Evolutionary conservation across 306 rosid species (phyloP), one percentile per base, ranked within the genome.

Genomic region (Vicia villosa): DNA sequence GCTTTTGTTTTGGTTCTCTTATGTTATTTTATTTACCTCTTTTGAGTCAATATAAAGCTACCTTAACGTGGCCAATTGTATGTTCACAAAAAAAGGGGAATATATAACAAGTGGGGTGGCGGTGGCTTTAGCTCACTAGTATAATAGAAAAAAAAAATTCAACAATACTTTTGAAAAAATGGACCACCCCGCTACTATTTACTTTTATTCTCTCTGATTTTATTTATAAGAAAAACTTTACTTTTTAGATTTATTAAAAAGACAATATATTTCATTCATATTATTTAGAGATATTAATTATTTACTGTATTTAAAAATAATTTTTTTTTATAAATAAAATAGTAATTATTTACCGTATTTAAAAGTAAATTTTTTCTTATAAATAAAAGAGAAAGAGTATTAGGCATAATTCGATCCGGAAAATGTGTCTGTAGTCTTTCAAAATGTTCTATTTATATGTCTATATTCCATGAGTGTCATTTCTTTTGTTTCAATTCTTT

Each of bases 141-240:
- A 3, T 15, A 8, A 19, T 9, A 17, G 6, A 50, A 50, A 8
- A 50, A 50, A 50, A 17, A 50, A 19, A 50, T 52, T 9, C 32
- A 52, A 4, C 59, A 7, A 5, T 24, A 56, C 36, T 34, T 21
- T 42, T 38, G 52, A 8, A 3, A 3, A 26, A 0, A 70, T 56
- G 80, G 74, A 46, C 62, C 83, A 64, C 38, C 26, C 13, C 17
- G 47, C 30, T 69, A 24, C 28, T 2, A 3, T 24, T 24, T 24
- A 24, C 24, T 22, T 1, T 4, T 24, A 24, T 24, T 2, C 28
- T 24, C 3, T 24, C 2, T 24, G 28, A 24, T n/a, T n/a, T n/a
- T n/a, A n/a, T n/a, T n/a, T n/a, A n/a, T n/a, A n/a, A n/a, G n/a
- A n/a, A n/a, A n/a, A n/a, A n/a, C n/a, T n/a, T n/a, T n/a, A n/a